Evolutionary conservation across 495 filamentous ascomycete genomes (phyloP), one percentile per base, ranked within the genome.

Genomic region (Aspergillus leporis): DNA sequence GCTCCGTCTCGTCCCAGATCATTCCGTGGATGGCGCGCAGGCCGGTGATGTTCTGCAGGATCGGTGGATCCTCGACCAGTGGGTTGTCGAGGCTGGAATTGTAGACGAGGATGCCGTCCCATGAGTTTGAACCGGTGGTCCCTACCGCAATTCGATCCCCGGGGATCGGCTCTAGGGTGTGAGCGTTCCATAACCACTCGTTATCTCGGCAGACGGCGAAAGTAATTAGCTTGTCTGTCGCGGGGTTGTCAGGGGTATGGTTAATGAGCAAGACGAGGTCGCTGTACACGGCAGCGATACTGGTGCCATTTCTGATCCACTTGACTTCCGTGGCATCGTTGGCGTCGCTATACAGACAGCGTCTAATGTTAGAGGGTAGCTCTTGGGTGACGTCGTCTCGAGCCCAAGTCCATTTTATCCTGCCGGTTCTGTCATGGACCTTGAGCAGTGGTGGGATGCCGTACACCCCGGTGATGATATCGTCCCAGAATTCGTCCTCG

Each of bases 271-370:
- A 13, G 50, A 52, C 58, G 25, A 68, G 56, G 22, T 62, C 47
- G 25, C 62, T 63, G 49, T 69, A 69, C 49, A 71, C 55, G 32
- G 69, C 69, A 13, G 60, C 69, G 16, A 71, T 54, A 14, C 55
- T 61, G 14, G 49, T 61, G 0, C 69, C 69, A 16, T 58, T 61
- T 21, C 56, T 56, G 52, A 69, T 64, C 62, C 61, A 70, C 43
- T 71, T 71, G 36, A 71, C 55, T 16, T 71, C 69, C 16, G 69
- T 71, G 14, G 69, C 69, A 43, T 71, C 68, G 54, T 71, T 71
- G 25, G 62, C 64, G 23, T 34, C 19, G 38, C 58, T 59, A n/a
- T 54, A 64, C 16, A 71, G 59, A 40, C 68, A 66, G 9, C 54
- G 51, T 19, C 54, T 38, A 12, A 71, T 47, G 4, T 45, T 14